Evolutionary conservation across 179 eudicot genomes (phyloP).

Genomic region (Actinidia arguta): DNA sequence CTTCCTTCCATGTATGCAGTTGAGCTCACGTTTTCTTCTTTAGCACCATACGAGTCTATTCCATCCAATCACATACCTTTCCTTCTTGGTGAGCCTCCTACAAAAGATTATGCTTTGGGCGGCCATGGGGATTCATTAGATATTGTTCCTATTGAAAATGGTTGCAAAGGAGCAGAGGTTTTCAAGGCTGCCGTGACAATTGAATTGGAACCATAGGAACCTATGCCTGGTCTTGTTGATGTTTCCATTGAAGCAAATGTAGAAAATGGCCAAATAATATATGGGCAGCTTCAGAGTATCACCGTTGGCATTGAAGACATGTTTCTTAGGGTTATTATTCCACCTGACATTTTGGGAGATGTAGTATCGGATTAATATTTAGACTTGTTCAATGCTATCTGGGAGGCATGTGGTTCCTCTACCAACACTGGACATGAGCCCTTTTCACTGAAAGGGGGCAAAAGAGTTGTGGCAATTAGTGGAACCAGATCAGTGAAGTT

Average conservation of each 20-base stretch:
- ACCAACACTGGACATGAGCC: conserved; percentile 82
- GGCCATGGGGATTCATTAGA: conserved; percentile 47
- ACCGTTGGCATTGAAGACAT: conserved; percentile 94
- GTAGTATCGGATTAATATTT: conserved; percentile 52
- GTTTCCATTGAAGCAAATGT: conserved; percentile 80
- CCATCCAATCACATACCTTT: conserved; percentile 76
- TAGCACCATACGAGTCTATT: conserved; percentile 88
- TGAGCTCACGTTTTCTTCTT: conserved; percentile 80
- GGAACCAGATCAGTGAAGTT: conserved; percentile 96
- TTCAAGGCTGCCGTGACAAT: conserved; percentile 57
- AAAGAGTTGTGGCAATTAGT: conserved; percentile 69
- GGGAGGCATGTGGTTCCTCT: conserved; percentile 93
- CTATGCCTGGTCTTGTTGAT: conserved; percentile 86
- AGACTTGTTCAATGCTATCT: conserved; percentile 77
- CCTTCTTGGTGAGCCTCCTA: conserved; percentile 74
- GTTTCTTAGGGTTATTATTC: conserved; percentile 75
- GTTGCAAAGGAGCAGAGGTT: conserved; percentile 33
- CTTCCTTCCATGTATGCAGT: conserved; percentile 83
- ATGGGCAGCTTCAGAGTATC: conserved; percentile 78
- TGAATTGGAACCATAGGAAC: conserved; percentile 90
- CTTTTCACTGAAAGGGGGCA: conserved; percentile 79
- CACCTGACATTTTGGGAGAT: conserved; percentile 54
- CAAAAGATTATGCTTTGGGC: conserved; percentile 28
- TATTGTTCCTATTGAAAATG: conserved; percentile 62
- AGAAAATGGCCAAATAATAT: conserved; percentile 79